A percentile compares a stretch with the other conserved stretches of the same genome.
phyloP scores from a whole-genome alignment of 352 stramenopile species.

The Plasmopara muralis region DNA sequence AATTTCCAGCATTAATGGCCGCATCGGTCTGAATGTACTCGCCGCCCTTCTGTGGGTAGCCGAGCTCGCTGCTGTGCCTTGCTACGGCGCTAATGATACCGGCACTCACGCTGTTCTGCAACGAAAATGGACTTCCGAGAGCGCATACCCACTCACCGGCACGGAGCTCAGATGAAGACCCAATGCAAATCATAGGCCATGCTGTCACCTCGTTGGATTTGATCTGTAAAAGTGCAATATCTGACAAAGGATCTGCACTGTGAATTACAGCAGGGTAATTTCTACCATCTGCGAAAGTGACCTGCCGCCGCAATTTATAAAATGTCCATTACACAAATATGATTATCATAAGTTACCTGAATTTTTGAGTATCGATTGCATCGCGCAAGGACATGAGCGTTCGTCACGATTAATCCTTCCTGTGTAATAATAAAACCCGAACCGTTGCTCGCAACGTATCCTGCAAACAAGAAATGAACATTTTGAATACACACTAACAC shows the following conservation, averaged over 20 bases:
- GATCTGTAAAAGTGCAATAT: constrained; percentile 89
- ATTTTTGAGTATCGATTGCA: constrained; percentile 80
- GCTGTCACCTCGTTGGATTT: constrained; percentile 42
- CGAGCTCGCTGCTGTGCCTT: constrained; percentile 84
- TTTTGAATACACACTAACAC: no score
- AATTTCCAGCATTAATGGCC: constrained; percentile 91
- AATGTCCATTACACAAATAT: neutral
- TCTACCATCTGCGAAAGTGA: constrained; percentile 81
- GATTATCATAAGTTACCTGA: constrained; percentile 28
- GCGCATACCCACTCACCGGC: constrained; percentile 90
- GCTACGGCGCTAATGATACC: constrained; percentile 90
- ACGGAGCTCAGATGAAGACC: constrained; percentile 68
- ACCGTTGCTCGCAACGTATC: constrained; percentile 73
- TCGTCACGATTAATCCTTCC: constrained; percentile 88
- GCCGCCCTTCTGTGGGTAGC: constrained; percentile 64
- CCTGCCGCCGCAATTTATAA: constrained; percentile 17
- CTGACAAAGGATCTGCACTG: constrained; percentile 80
- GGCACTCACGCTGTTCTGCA: constrained; percentile 89
- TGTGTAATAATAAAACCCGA: constrained; percentile 89
- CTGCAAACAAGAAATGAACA: constrained; percentile 13
- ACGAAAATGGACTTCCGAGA: constrained; percentile 85
- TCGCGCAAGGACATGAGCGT: constrained; percentile 86
- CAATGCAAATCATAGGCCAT: constrained; percentile 69
- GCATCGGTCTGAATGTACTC: constrained; percentile 94
- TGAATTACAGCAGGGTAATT: constrained; percentile 74